Evolutionary conservation across 2,329 filamentous ascomycete species (phyloP).

Genomic region (Hymenoscyphus salicellus): DNA sequence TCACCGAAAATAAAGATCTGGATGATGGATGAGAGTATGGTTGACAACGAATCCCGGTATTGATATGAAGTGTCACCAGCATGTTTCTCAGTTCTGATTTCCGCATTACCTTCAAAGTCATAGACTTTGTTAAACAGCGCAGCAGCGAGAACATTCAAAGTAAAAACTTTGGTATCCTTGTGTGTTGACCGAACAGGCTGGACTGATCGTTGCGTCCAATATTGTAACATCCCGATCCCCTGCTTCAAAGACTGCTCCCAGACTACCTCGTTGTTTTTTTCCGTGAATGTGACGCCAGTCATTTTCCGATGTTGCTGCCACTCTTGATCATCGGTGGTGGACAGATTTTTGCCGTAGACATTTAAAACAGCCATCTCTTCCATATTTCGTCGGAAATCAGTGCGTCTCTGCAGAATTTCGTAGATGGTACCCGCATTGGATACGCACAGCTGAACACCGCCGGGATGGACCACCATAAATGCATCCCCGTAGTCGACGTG

Average conservation of each 20-base stretch:
- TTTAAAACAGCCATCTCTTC: slow-evolving; percentile 2
- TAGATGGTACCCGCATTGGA: slow-evolving; percentile 1
- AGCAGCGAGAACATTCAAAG: not conserved
- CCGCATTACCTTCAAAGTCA: not conserved
- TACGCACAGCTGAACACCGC: not conserved
- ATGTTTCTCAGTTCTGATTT: not conserved
- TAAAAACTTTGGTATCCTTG: not conserved
- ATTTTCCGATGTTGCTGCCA: slow-evolving; percentile 5
- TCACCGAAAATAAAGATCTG: not conserved
- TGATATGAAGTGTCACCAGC: not conserved
- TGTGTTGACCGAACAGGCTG: not conserved
- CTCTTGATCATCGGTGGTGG: not conserved
- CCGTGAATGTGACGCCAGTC: not conserved
- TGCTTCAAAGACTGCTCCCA: not conserved
- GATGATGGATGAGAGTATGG: slow-evolving; percentile 3
- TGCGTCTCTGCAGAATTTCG: not conserved
- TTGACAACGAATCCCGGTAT: not conserved
- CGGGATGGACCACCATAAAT: slow-evolving; percentile 6
- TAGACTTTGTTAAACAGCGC: not conserved
- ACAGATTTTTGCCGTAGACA: not conserved
- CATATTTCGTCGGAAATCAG: not conserved
- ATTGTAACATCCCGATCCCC: not conserved
- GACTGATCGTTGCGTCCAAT: not conserved
- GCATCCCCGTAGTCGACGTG: not conserved
- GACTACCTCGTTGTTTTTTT: not conserved